These are phyloP conservation scores for Tympanopsis confertula DNA, from an alignment of 2,329 filamentous ascomycete species.

Conservation along the genomic window DNA sequence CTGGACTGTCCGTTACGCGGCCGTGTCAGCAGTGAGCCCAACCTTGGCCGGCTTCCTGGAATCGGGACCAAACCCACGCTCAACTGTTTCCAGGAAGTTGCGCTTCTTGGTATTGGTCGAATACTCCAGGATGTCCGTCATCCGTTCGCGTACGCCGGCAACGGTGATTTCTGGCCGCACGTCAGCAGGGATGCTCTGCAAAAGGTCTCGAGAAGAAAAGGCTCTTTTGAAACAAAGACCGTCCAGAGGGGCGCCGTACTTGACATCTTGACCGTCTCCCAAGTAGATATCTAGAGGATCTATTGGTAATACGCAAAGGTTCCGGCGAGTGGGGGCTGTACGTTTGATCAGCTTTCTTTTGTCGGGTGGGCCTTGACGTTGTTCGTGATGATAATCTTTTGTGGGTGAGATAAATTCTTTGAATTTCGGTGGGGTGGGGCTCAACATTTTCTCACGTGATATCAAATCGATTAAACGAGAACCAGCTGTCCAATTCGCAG, in stretches of 20 bases:
- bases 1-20: slow-evolving; percentile 33
- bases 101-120: slow-evolving; percentile 76
- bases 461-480: no score
- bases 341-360: no score
- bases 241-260: slow-evolving; percentile 17
- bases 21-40: neutral
- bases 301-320: slow-evolving; percentile 52
- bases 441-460: no score
- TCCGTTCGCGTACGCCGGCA: slow-evolving; percentile 10
- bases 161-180: slow-evolving; percentile 56
- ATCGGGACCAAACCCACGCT: no score
- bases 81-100: slow-evolving; percentile 93
- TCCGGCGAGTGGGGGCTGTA: neutral
- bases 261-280: slow-evolving; percentile 82
- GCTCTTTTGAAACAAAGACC: neutral
- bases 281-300: slow-evolving; percentile 53
- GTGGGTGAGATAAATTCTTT: no score
- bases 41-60: no score
- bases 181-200: neutral
- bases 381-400: no score
- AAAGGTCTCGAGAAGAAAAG: no score
- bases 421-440: no score
- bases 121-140: neutral
- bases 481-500: no score
- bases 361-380: no score